phyloP scores from a whole-genome alignment of 257 asterid genomes.

The Nicotiana attenuata region DNA sequence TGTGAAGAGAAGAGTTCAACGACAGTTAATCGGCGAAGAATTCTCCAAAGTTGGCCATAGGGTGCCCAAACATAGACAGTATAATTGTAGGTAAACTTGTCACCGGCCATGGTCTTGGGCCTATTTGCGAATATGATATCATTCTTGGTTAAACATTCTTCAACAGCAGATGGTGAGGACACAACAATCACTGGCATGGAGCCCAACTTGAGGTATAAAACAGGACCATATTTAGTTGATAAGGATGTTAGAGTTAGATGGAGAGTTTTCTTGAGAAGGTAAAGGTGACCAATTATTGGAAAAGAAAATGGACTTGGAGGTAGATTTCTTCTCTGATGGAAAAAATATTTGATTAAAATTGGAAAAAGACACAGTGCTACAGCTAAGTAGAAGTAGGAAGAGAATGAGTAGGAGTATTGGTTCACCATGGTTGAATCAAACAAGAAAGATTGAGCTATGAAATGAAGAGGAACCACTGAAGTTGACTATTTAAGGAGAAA shows the following conservation, averaged over 20 bases:
- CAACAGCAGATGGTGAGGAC: conserved; percentile 47
- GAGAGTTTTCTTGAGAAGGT: background rate
- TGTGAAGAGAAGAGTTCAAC: conserved; percentile 36
- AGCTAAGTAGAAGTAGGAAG: background rate
- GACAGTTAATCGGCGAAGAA: conserved; percentile 28
- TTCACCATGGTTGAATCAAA: conserved; percentile 10
- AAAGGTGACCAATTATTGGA: conserved; percentile 30
- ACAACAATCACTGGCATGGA: conserved; percentile 27
- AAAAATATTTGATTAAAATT: conserved; percentile 12
- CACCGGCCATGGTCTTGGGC: conserved; percentile 33
- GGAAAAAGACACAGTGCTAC: background rate
- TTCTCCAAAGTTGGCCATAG: conserved; percentile 44
- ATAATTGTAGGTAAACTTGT: conserved; percentile 35
- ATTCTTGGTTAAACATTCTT: conserved; percentile 21
- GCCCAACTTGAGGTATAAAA: conserved; percentile 39
- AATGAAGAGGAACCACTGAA: background rate
- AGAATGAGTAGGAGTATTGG: background rate
- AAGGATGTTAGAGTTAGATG: conserved; percentile 10
- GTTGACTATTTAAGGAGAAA: background rate
- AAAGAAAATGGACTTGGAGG: conserved; percentile 47
- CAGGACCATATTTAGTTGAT: conserved; percentile 36
- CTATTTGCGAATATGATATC: conserved; percentile 45
- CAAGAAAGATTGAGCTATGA: background rate
- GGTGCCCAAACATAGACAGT: conserved; percentile 20
- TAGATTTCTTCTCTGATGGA: conserved; percentile 9